Base-by-base conservation (phyloP, 768 basidiomycete species). In the Agrocybe praecox region DNA sequence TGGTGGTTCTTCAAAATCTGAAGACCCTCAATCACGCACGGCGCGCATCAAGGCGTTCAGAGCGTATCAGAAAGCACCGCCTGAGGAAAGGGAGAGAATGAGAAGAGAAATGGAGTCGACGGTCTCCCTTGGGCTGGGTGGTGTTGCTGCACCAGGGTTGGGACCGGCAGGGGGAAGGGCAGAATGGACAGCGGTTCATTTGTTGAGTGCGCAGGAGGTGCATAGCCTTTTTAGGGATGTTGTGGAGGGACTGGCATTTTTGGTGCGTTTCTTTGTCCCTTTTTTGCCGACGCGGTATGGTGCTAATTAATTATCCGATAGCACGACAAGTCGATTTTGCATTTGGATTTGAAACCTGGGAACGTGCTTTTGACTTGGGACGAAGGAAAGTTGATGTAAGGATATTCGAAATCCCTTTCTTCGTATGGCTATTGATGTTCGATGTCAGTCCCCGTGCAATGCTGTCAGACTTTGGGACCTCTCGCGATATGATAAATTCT, bases 401-500 rank as follows among this genome's bases (percentile, higher is more conserved):
- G 71, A 15, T 44, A n/a, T 52, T 24, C 34, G 46, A 36, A 6
- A 48, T 18, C 3, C 21, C 34, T 53, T 18, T 2, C 10, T 4
- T 23, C 18, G 17, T 17, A 19, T 44, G 0, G 46, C 48, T 32
- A 32, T 59, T 24, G 34, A 34, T 10, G 11, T 44, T 53, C 11
- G 50, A 56, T 43, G 42, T 24, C 9, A 96, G 94, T 56, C 96
- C 96, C 2, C 84, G 92, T 65, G 95, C 94, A 0, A 94, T 98
- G 92, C 77, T 98, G 17, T 94, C 93, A 1, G 96, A 98, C 65
- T 98, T 98, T 71, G 96, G 96, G 17, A 96, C 95, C 0, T 94
- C 92, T 22, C 87, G 92, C 48, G 94, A 96, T 65, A 93, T 93
- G 90, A 76, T 96, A 17, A 81, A 86, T 48, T 81, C 85, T 6